Evolutionary conservation across 2,329 filamentous ascomycete genomes (phyloP).

Genomic region (Trichothecium sympodiale): DNA sequence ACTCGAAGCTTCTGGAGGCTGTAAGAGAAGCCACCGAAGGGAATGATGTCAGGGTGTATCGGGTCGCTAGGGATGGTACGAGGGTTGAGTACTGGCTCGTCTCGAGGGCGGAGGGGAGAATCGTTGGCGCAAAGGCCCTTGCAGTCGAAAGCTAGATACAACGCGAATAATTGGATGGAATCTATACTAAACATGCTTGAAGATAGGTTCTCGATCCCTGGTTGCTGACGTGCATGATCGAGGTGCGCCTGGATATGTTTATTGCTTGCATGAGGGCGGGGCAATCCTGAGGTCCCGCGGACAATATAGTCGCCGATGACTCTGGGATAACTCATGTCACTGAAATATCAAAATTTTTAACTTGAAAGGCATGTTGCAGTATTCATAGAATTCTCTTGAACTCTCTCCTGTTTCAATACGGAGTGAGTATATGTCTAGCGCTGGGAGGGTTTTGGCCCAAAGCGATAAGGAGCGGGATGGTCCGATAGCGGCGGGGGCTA

Average conservation of each 20-base stretch:
- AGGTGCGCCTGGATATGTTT: too few relatives aligned
- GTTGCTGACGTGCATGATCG: too few relatives aligned
- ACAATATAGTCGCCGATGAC: too few relatives aligned
- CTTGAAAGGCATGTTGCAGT: too few relatives aligned
- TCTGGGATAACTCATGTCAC: too few relatives aligned
- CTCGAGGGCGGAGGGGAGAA: slow-evolving; percentile 45
- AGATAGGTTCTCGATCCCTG: neutral
- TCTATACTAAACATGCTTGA: neutral
- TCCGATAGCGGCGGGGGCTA: slow-evolving; percentile 5
- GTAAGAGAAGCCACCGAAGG: slow-evolving; percentile 53
- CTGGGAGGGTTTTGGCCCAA: neutral
- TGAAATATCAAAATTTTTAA: too few relatives aligned
- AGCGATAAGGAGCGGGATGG: neutral
- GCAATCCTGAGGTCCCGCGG: too few relatives aligned
- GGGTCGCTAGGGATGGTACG: slow-evolving; percentile 49
- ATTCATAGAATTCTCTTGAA: too few relatives aligned
- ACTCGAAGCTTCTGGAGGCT: slow-evolving; percentile 56
- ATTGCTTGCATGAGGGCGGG: too few relatives aligned
- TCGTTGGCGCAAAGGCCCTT: slow-evolving; percentile 71
- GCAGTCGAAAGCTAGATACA: slow-evolving; percentile 51
- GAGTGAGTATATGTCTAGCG: neutral
- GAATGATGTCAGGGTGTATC: slow-evolving; percentile 64
- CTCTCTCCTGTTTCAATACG: too few relatives aligned
- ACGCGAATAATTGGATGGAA: too few relatives aligned
- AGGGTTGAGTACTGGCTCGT: slow-evolving; percentile 74